A percentile compares a stretch with the other conserved stretches of the same genome.
Conservation (phyloP, 2,329 filamentous ascomycete genomes). For the Curvularia sp. region DNA sequence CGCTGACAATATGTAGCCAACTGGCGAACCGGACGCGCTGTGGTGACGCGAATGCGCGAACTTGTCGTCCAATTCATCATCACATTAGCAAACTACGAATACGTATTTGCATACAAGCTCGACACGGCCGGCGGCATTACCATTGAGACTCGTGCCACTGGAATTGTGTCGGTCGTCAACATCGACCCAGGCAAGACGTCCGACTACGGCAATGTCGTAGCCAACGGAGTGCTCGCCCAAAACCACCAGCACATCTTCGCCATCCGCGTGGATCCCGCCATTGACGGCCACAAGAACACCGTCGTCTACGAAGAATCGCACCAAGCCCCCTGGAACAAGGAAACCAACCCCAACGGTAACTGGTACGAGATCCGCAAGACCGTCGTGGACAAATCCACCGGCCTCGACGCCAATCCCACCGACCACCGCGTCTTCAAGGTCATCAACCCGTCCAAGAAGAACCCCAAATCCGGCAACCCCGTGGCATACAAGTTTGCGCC, state of each 20-base stretch:
- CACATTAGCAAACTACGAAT: constrained; percentile 75
- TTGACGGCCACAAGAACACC: constrained; percentile 64
- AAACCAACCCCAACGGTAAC: constrained; percentile 68
- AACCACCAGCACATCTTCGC: constrained; percentile 75
- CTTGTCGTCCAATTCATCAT: constrained; percentile 73
- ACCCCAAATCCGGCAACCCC: constrained; percentile 55
- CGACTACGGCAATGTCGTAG: constrained; percentile 68
- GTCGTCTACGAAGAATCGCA: constrained; percentile 63
- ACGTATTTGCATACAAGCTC: constrained; percentile 70
- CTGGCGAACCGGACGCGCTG: constrained; percentile 68
- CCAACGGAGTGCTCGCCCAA: constrained; percentile 69
- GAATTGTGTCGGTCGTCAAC: constrained; percentile 68
- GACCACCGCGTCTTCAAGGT: constrained; percentile 65
- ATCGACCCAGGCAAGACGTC: constrained; percentile 64
- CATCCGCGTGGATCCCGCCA: constrained; percentile 65
- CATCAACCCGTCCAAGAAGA: constrained; percentile 57
- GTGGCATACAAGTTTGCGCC: constrained; percentile 60
- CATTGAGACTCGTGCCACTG: constrained; percentile 70
- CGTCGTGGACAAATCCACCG: constrained; percentile 56
- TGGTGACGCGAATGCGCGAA: constrained; percentile 67
- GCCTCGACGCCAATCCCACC: constrained; percentile 62
- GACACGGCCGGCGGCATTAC: constrained; percentile 68
- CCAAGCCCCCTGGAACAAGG: constrained; percentile 57
- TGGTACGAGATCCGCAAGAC: constrained; percentile 64
- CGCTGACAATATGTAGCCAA: constrained; percentile 50